A percentile compares a stretch with the other conserved stretches of the same genome.
phyloP scores from a whole-genome alignment of 192 early-diverging fungal genomes.

The Gonapodya prolifera region DNA sequence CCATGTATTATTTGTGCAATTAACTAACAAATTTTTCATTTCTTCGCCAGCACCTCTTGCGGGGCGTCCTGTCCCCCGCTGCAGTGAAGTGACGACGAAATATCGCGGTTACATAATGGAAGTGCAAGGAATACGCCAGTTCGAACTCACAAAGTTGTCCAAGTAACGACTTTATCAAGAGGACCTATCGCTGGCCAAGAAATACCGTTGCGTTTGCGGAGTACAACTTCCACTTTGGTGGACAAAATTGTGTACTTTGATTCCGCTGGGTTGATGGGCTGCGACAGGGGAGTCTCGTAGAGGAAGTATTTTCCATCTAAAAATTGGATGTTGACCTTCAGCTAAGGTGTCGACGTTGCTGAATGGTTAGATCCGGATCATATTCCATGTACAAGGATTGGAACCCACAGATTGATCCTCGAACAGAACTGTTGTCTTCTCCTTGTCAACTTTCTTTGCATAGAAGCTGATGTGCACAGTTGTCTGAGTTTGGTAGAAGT shows the following conservation, averaged over 20 bases:
- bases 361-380: neutral
- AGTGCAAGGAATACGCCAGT: slow-evolving; percentile 18
- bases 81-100: neutral
- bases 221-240: slow-evolving; percentile 66
- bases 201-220: slow-evolving; percentile 73
- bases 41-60: neutral
- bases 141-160: slow-evolving; percentile 84
- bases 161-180: slow-evolving; percentile 40
- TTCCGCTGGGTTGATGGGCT: slow-evolving; percentile 55
- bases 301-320: slow-evolving; percentile 60
- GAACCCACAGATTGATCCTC: slow-evolving; percentile 32
- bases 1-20: no score
- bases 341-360: slow-evolving; percentile 7
- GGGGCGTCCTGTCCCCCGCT: neutral
- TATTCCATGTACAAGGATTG: neutral
- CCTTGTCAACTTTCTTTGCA: slow-evolving; percentile 78
- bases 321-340: slow-evolving; percentile 68
- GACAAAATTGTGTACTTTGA: slow-evolving; percentile 51
- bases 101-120: neutral
- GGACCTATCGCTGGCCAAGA: slow-evolving; percentile 72
- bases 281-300: slow-evolving; percentile 50
- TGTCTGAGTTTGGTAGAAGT: slow-evolving; percentile 89
- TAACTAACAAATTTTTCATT: neutral
- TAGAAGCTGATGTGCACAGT: slow-evolving; percentile 81
- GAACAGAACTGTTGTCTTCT: slow-evolving; percentile 58